Base-by-base conservation (phyloP, 768 basidiomycete species). In the Amanita pseudoporphyria region DNA sequence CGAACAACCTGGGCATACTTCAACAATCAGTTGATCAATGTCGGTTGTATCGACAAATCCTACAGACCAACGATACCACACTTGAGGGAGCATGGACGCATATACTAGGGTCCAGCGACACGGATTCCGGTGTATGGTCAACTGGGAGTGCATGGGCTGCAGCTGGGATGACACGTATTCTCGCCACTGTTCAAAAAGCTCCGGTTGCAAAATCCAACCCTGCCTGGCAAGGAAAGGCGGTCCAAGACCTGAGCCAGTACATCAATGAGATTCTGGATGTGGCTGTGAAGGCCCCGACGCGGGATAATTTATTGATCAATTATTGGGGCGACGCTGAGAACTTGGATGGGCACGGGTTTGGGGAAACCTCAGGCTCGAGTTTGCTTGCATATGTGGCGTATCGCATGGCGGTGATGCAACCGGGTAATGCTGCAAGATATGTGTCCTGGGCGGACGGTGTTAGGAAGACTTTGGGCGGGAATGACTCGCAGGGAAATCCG, bases 141-240 rank as follows among this genome's bases (percentile, higher is more conserved):
- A 74, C 73, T 38, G 78, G 79, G 2, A 87, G 86, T 53, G 82
- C 68, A 0, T 87, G 86, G 85, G 84, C 82, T 0, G 81, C 81
- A 1, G 77, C 75, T 1, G 84, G 84, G 0, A 81, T 82, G 71
- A 62, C 79, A 22, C 71, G 84, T 5, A 79, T 86, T 3, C 62
- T 76, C 21, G 72, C 73, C 18, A 71, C 71, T 0, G 58, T 74
- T 6, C 55, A 70, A 36, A 71, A 71, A 49, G 66, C 72, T 0
- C 69, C 70, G 9, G 45, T 63, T 13, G 60, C 64, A 0, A 18
- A 38, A 16, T 39, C 54, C 5, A 48, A 57, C 33, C 38, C 46
- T 1, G 13, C 55, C 7, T 65, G 64, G 57, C 55, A 52, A 38
- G 9, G 43, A 0, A 43, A 52, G 4, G 67, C 70, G 6, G 62